Evolutionary conservation across 2,329 filamentous ascomycete genomes (phyloP), one percentile per base, ranked within the genome.

Genomic region (Ilyonectria robusta): DNA sequence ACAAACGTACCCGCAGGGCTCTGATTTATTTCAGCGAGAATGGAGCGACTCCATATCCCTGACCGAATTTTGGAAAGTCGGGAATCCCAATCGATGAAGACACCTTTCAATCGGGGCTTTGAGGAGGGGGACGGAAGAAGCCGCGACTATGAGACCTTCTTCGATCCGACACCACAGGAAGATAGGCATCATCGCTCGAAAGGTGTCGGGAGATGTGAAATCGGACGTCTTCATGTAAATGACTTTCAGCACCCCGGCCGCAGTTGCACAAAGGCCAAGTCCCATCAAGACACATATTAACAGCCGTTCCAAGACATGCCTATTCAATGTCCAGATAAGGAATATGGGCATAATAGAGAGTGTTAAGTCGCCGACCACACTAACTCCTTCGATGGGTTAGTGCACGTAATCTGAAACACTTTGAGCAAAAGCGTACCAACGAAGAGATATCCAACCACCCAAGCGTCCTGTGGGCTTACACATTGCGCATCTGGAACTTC

Each of bases 111-210:
- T 31, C n/a, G 53, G 53, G 15, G 53, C 42, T 21, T 63, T 63
- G 44, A 63, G 60, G 13, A 63, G 42, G 7, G 60, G 60, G 9
- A 51, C 60, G 13, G 53, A 63, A 44, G 60, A 19, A 13, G 60
- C 60, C 23, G 46, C 47, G 9, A 63, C 26, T 11, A 63, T 29
- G 17, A 58, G 13, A 13, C 29, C 21, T 54, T 63, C 53, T 23
- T 63, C 60, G 26, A 63, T 63, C 21, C 46, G 53, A 42, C 42
- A 48, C 60, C 53, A 62, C 5, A 62, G 35, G 17, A 50, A 62
- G 6, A 62, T 13, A 4, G 60, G 42, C 33, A 57, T 57, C 6
- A 11, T 21, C 21, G 60, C 21, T 37, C 44, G 21, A 44, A 62
- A 57, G 15, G 19, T 29, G 10, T 60, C 47, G 7, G 58, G 58